phyloP scores from a whole-genome alignment of 2,329 filamentous ascomycete species.

The Aspergillus tanneri region DNA sequence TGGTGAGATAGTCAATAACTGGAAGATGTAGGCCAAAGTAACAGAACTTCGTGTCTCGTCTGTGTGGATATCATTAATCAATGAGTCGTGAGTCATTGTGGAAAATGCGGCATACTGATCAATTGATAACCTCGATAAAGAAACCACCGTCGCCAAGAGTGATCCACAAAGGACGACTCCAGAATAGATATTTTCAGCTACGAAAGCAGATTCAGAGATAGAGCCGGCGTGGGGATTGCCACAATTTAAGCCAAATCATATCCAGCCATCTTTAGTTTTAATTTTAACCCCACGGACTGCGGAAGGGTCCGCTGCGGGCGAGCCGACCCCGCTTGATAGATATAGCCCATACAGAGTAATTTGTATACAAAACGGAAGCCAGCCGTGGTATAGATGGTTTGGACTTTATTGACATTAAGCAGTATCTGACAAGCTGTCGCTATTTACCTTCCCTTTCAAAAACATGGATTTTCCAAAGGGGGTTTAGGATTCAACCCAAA shows the following conservation, averaged over 20 bases:
- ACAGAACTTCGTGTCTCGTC: background rate
- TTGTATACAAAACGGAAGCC: background rate
- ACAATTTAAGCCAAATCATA: background rate
- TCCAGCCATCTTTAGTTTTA: background rate
- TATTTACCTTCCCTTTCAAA: too few species aligned
- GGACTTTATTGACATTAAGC: too few species aligned
- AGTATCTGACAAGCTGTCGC: too few species aligned
- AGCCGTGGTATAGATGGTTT: background rate
- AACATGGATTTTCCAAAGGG: too few species aligned
- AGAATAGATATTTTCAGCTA: too few species aligned
- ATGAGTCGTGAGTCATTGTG: background rate
- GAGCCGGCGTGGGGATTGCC: background rate
- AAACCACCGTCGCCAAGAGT: too few species aligned
- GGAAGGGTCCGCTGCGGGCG: background rate
- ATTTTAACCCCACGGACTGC: background rate
- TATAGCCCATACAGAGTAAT: too few species aligned
- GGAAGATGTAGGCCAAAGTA: background rate
- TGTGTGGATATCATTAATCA: background rate
- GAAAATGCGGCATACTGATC: background rate
- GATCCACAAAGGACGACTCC: too few species aligned
- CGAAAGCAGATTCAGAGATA: background rate
- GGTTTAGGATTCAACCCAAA: too few species aligned
- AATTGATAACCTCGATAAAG: background rate
- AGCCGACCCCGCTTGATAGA: slow-evolving; percentile 1
- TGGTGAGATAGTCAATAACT: slow-evolving; percentile 29